Base-by-base conservation (phyloP, 1,284 basidiomycete species). In the Inonotus hispidus region DNA sequence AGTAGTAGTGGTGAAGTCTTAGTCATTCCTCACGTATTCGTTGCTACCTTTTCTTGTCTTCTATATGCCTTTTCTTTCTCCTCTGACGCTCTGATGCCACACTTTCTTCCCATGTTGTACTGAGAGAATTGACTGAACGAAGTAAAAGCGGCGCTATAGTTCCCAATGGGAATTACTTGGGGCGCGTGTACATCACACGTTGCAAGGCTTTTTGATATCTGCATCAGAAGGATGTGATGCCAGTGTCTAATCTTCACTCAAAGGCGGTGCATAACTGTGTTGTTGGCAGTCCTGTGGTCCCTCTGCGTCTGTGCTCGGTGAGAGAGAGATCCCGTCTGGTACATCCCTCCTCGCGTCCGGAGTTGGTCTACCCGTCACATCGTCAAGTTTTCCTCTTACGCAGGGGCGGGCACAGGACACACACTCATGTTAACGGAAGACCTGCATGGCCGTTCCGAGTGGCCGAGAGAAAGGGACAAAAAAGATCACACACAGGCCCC, bases 1-100 rank as follows among this genome's bases (percentile, higher is more conserved):
- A 46, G 50, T 14, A 35, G 25, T 4, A 49, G 4, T 4, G n/a
- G n/a, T n/a, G n/a, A n/a, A n/a, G n/a, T n/a, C n/a, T n/a, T 16
- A 49, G 60, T 55, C 49, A 16, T 47, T 55, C 61, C 35, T 63
- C 53, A 23, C 45, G 52, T 69, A 69, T 68, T 58, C 32, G 67
- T 57, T n/a, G 50, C 59, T 66, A 61, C 21, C 55, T 23, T 16
- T 61, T 59, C 37, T 56, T 63, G 53, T 53, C 60, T 62, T 67
- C 68, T 64, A 23, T 52, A 23, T 50, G 2, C 37, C 35, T 25
- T 46, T 11, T 19, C 35, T 43, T 50, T 45, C 38, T 53, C 47
- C 58, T 5, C 49, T 21, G 39, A 35, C 25, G 39, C 66, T 43
- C n/a, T 39, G 38, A 39, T 68, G 53, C 61, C 65, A 29, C 45